Evolutionary conservation across 2,329 filamentous ascomycete species (phyloP), one percentile per base, ranked within the genome.

Genomic region (Fusarium camptoceras): DNA sequence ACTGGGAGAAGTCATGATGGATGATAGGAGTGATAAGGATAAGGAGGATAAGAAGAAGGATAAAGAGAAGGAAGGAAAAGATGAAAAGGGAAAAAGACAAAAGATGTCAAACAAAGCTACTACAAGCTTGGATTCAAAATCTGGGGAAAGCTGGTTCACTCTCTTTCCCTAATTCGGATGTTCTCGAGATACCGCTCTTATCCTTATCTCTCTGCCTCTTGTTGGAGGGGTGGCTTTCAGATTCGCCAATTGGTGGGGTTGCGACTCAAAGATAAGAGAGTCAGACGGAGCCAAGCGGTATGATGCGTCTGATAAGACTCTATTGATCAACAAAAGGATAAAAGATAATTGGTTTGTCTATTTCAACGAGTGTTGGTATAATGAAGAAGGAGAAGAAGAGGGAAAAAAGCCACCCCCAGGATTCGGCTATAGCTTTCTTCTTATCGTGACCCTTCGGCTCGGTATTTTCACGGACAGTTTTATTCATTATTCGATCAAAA

Each of bases 1-100:
- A 37, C 69, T 72, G 61, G 63, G 47, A 47, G 74, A 76, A 41
- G 78, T 76, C 79, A 83, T 82, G 58, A 65, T 71, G 71, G 57
- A 25, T 25, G 53, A 43, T 46, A 37, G 18, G n/a, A 37, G 27
- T 34, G 57, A 37, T 30, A 34, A 24, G 46, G 22, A 39, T 31
- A 48, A 18, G 3, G 25, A 30, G 18, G 44, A 64, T 27, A 39
- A 12, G 16, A n/a, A n/a, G n/a, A n/a, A n/a, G 34, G 34, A 37
- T 37, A 37, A 37, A 18, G 20, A 37, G 42, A 41, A 43, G 37
- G 41, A 57, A 56, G 47, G 46, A 22, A 58, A 64, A 49, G 49
- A 55, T 41, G 15, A 48, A 59, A 54, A 61, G 34, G 41, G 16
- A 30, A 67, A 62, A 47, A 27, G 24, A 28, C 24, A 41, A 56